Evolutionary conservation across 805 yeast species (phyloP), one percentile per base, ranked within the genome.

Genomic region (Torulaspora delbrueckii): DNA sequence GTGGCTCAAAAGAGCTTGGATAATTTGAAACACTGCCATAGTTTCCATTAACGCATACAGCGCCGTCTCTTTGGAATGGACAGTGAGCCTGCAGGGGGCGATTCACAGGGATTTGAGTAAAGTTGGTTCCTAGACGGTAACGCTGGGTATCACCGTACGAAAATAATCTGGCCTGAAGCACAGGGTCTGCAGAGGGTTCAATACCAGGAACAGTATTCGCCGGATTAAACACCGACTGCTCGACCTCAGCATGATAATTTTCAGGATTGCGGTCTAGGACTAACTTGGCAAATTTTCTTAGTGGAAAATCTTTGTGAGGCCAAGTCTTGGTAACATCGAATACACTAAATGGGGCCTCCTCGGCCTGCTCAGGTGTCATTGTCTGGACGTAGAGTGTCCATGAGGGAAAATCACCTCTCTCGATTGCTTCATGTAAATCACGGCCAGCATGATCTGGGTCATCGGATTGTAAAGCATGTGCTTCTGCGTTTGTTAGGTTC

Each of bases 121-220:
- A 79, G 67, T 79, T 82, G 37, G 74, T 62, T 40, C 87, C 87
- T 58, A 82, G 74, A 65, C 88, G 75, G 71, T 81, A 79, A 60
- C 84, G 77, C 67, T 79, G 84, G 40, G 88, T 80, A 67, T 82
- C 87, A 47, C 79, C 71, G 68, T 82, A 81, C 16, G 86, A 79
- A 68, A 79, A 82, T 60, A 82, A 72, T 67, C 88, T 78, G 34
- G 84, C 76, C 69, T 82, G 87, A 66, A 82, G 71, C 25, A 82
- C 86, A 18, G 86, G 86, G 65, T 82, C 87, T 46, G 82, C 82
- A 43, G 82, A 76, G 44, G 87, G 76, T 69, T 81, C 85, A 73
- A 79, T 75, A 58, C 78, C 82, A 37, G 85, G 86, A 38, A 81
- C 83, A 8, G 50, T 43, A 67, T 81, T 82, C 45, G 81, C 70